These are phyloP conservation scores for Celoporthe dispersa DNA, from an alignment of 2,329 filamentous ascomycete species.

Conservation along the genomic window DNA sequence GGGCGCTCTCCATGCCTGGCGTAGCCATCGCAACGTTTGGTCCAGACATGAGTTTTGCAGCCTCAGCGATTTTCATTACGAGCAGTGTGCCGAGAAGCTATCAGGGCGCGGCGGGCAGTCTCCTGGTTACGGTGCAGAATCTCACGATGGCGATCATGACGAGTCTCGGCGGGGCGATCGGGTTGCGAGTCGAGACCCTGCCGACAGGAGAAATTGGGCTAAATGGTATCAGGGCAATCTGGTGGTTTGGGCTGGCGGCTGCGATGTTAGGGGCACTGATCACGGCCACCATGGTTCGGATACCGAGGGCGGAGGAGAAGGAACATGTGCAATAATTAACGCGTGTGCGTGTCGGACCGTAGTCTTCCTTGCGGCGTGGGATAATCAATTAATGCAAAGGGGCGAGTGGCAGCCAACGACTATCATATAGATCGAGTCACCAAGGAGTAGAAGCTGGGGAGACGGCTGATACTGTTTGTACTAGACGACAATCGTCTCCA, in stretches of 20 bases:
- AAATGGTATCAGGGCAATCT: background rate
- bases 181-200: slow-evolving; percentile 24
- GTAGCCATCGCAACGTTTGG: slow-evolving; percentile 51
- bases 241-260: background rate
- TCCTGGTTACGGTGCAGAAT: slow-evolving; percentile 53
- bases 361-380: too few species aligned
- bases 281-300: background rate
- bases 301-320: background rate
- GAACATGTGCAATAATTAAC: background rate
- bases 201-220: background rate
- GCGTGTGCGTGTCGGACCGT: too few species aligned
- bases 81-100: slow-evolving; percentile 50
- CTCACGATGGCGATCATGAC: slow-evolving; percentile 49
- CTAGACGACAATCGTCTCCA: too few species aligned
- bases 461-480: too few species aligned
- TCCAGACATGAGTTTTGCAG: slow-evolving; percentile 51
- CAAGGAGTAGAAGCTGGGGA: too few species aligned
- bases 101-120: slow-evolving; percentile 49
- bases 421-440: too few species aligned
- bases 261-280: background rate
- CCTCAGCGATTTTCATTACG: slow-evolving; percentile 54
- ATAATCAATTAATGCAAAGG: too few species aligned
- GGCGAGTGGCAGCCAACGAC: too few species aligned
- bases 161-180: slow-evolving; percentile 40
- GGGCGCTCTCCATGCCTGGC: slow-evolving; percentile 49